phyloP scores from a whole-genome alignment of 2,329 filamentous ascomycete species.

The Emericellopsis cladophorae region DNA sequence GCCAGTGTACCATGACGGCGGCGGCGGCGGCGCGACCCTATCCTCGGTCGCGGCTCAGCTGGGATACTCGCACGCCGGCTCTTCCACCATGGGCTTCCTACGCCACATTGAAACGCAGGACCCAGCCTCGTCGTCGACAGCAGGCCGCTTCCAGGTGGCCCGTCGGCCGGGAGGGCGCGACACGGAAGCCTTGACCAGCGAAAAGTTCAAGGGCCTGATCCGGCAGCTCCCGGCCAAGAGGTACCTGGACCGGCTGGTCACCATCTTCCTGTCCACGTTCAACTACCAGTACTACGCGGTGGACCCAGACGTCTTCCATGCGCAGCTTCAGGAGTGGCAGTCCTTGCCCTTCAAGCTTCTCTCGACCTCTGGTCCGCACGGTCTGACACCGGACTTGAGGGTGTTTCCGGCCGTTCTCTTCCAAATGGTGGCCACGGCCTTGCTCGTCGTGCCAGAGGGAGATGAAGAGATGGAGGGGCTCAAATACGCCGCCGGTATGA shows the following conservation, averaged over 20 bases:
- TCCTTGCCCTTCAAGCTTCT: conserved; percentile 37
- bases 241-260: conserved; percentile 41
- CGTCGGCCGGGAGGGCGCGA: conserved; percentile 4
- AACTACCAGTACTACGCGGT: conserved; percentile 47
- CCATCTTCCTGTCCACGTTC: conserved; percentile 42
- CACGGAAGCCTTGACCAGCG: conserved; percentile 24
- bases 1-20: neutral
- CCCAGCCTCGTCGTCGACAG: conserved; percentile 1
- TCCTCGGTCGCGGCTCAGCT: conserved; percentile 32
- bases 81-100: conserved; percentile 42
- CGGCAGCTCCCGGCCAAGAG: conserved; percentile 41
- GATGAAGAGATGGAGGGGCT: conserved; percentile 37
- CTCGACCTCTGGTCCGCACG: conserved; percentile 33
- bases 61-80: conserved; percentile 38
- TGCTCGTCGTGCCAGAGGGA: conserved; percentile 37
- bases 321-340: conserved; percentile 41
- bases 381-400: conserved; percentile 35
- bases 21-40: conserved; percentile 16
- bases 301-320: conserved; percentile 37
- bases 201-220: conserved; percentile 46
- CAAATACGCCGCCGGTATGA: conserved; percentile 46
- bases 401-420: conserved; percentile 49
- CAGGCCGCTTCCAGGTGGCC: conserved; percentile 1
- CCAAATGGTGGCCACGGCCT: conserved; percentile 40
- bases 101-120: conserved; percentile 37